A percentile compares a stretch with the other conserved stretches of the same genome.
Evolutionary conservation across 2,329 filamentous ascomycete genomes (phyloP).

Genomic region (Colletotrichum brevisporum): DNA sequence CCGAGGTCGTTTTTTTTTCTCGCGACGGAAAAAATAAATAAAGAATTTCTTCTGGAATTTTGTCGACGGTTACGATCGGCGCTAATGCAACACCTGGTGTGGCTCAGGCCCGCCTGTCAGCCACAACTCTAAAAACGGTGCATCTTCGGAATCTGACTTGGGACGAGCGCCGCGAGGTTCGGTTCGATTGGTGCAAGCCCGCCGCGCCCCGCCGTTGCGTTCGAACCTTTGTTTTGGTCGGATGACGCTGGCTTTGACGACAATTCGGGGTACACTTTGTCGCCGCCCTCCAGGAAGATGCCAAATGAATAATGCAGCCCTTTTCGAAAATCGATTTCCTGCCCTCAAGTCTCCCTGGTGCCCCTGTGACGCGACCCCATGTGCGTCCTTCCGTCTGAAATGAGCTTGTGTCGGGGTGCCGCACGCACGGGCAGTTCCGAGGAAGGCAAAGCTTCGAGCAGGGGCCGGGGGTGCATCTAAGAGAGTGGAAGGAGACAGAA

Average conservation of each 20-base stretch:
- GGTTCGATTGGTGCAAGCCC: neutral
- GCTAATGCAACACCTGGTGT: slow-evolving; percentile 39
- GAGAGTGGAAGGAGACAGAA: slow-evolving; percentile 7
- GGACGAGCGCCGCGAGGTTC: slow-evolving; percentile 6
- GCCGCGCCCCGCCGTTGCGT: slow-evolving; percentile 12
- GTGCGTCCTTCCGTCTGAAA: slow-evolving; percentile 27
- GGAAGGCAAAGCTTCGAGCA: slow-evolving; percentile 21
- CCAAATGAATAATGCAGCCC: neutral
- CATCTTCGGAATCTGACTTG: slow-evolving; percentile 30
- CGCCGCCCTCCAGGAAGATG: neutral
- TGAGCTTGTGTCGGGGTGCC: slow-evolving; percentile 35
- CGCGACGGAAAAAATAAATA: no score
- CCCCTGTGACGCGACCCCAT: slow-evolving; percentile 6
- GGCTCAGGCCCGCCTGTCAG: slow-evolving; percentile 38
- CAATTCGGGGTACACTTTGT: neutral
- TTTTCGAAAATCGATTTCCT: neutral
- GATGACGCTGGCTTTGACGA: neutral
- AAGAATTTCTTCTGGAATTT: slow-evolving; percentile 27
- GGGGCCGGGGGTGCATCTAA: slow-evolving; percentile 31
- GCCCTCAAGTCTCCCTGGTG: neutral
- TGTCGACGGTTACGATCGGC: slow-evolving; percentile 30
- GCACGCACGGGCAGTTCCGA: slow-evolving; percentile 38
- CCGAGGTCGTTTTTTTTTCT: slow-evolving; percentile 1
- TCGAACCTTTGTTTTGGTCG: neutral
- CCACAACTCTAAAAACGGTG: slow-evolving; percentile 41